These are phyloP conservation scores for Jasminum sambac DNA, from an alignment of 257 asterid species.

Conservation along the genomic window DNA sequence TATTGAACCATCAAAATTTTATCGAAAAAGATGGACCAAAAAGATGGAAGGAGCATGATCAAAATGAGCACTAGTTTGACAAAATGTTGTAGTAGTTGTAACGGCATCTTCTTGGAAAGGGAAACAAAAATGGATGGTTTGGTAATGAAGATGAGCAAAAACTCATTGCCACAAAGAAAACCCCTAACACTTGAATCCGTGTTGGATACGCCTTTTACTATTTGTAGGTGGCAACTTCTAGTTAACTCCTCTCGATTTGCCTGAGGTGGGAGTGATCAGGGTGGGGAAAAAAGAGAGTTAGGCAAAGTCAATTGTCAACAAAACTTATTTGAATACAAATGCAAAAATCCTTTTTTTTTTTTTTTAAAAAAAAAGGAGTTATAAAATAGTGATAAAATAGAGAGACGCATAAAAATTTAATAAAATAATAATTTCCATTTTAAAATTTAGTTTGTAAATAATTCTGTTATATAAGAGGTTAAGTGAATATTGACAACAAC, in stretches of 20 bases:
- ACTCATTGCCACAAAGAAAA: slow-evolving; percentile 14
- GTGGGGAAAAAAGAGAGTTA: not conserved
- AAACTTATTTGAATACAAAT: too few species aligned
- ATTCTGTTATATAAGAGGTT: too few species aligned
- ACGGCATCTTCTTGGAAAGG: slow-evolving; percentile 10
- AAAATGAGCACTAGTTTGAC: not conserved
- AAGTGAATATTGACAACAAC: too few species aligned
- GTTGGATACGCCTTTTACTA: not conserved
- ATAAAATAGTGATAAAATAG: too few species aligned
- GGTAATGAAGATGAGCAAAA: slow-evolving; percentile 34
- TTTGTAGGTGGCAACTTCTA: not conserved
- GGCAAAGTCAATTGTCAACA: not conserved
- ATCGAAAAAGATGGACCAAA: not conserved
- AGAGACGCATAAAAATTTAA: too few species aligned
- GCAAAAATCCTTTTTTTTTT: too few species aligned
- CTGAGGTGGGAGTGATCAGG: not conserved
- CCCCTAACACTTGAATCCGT: not conserved
- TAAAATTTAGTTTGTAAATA: too few species aligned
- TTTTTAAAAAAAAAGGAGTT: too few species aligned
- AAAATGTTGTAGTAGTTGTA: slow-evolving; percentile 20
- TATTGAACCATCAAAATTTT: not conserved
- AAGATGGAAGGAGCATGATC: not conserved
- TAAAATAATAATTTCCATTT: too few species aligned
- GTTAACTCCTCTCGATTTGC: not conserved
- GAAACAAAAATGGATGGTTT: slow-evolving; percentile 29